A percentile compares a stretch with the other conserved stretches of the same genome.
phyloP scores from a whole-genome alignment of 2,329 filamentous ascomycete genomes.

The Monilinia fructigena region DNA sequence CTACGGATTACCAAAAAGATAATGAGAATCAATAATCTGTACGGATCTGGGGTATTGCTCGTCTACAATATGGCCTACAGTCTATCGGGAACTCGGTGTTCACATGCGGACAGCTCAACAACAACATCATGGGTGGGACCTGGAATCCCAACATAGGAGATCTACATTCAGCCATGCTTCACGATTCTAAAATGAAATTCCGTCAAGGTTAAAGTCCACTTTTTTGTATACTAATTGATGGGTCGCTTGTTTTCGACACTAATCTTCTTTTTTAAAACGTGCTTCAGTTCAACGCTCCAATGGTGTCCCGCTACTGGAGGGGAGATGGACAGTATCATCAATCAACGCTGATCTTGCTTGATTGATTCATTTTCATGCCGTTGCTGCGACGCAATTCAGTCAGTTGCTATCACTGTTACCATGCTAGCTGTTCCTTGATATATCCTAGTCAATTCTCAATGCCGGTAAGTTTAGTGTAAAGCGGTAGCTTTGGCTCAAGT shows the following conservation, averaged over 20 bases:
- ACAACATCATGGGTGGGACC: not conserved
- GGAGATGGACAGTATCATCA: not conserved
- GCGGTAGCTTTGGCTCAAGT: not conserved
- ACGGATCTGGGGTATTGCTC: not conserved
- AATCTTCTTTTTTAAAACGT: not conserved
- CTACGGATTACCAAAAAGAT: not conserved
- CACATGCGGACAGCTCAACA: conserved; percentile 2
- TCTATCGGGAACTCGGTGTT: not conserved
- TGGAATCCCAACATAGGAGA: not conserved
- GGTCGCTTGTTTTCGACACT: not conserved
- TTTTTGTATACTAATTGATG: not conserved
- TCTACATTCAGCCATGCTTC: conserved; percentile 10
- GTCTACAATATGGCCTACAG: not conserved
- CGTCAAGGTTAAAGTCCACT: not conserved
- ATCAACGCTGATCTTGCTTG: conserved; percentile 1
- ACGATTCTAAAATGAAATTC: not conserved
- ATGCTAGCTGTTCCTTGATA: not conserved
- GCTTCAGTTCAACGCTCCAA: not conserved
- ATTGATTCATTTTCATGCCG: not conserved
- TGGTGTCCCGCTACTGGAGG: not conserved
- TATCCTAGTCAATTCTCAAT: not conserved
- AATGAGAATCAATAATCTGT: not conserved
- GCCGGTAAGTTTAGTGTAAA: conserved; percentile 2
- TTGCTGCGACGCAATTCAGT: not conserved
- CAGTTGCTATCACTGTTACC: not conserved